Conservation (phyloP, 148 eudicot genomes). For the Tetragonia tetragonoides region DNA sequence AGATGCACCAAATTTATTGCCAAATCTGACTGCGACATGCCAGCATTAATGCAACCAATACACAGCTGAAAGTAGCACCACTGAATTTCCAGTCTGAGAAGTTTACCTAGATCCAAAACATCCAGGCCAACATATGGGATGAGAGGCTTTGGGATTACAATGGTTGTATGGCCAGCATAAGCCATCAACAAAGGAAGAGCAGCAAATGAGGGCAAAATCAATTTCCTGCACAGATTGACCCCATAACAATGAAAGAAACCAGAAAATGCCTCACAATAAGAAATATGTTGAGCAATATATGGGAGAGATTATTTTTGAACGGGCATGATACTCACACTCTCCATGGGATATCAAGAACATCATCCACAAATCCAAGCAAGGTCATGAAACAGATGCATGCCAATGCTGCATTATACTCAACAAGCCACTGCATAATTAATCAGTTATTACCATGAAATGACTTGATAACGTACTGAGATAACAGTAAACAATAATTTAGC, state of each 20-base stretch:
- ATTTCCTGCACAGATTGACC: constrained; percentile 54
- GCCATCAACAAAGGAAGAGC: constrained; percentile 98
- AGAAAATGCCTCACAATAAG: neutral
- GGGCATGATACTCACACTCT: constrained; percentile 76
- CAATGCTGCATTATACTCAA: constrained; percentile 95
- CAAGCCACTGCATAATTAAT: constrained; percentile 73
- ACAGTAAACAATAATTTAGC: neutral
- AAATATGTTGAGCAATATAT: neutral
- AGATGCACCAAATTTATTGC: neutral
- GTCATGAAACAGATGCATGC: constrained; percentile 96
- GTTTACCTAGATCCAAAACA: constrained; percentile 79
- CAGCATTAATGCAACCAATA: neutral
- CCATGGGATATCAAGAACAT: constrained; percentile 97
- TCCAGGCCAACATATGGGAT: constrained; percentile 67
- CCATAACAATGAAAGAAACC: neutral
- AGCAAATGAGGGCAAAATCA: constrained; percentile 82
- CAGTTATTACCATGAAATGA: constrained; percentile 2
- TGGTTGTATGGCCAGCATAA: constrained; percentile 97
- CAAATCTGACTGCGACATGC: neutral
- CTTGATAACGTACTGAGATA: neutral
- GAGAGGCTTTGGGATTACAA: constrained; percentile 88
- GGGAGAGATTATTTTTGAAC: neutral
- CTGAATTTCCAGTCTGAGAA: neutral
- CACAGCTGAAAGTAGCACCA: neutral
- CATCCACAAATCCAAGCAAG: constrained; percentile 94